Conservation (phyloP, 1,139 yeast genomes). For the Magnusiomyces clavatus region DNA sequence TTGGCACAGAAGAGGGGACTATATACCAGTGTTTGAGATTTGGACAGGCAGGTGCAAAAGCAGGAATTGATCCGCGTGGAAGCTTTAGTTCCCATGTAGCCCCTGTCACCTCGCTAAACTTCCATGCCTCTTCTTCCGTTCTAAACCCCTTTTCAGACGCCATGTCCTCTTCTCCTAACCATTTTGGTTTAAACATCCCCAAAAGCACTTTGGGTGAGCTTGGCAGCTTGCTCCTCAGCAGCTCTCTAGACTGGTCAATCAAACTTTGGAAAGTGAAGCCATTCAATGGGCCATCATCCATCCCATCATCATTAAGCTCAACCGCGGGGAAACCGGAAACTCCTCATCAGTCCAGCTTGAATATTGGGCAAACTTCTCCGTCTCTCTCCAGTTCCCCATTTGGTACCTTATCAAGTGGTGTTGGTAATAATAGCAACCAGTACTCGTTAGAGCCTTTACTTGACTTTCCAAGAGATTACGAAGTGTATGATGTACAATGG, state of each 20-base stretch:
- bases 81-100: conserved; percentile 32
- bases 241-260: conserved; percentile 39
- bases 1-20: conserved; percentile 44
- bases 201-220: conserved; percentile 25
- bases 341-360: neutral
- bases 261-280: conserved; percentile 31
- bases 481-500: conserved; percentile 39
- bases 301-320: conserved; percentile 1
- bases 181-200: neutral
- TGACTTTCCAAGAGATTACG: conserved; percentile 30
- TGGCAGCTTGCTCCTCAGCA: conserved; percentile 30
- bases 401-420: neutral
- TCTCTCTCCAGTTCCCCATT: conserved; percentile 4
- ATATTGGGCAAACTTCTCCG: conserved; percentile 1
- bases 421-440: neutral
- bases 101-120: conserved; percentile 32
- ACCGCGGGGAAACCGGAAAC: neutral
- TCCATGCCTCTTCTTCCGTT: conserved; percentile 24
- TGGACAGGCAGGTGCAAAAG: conserved; percentile 31
- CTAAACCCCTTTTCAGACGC: too few relatives aligned
- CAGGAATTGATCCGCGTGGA: conserved; percentile 29
- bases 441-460: conserved; percentile 13
- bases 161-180: too few relatives aligned
- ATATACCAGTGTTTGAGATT: conserved; percentile 38
- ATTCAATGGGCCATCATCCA: conserved; percentile 15